Evolutionary conservation across 768 basidiomycete genomes (phyloP).

Genomic region (Hygrocybe punicea): DNA sequence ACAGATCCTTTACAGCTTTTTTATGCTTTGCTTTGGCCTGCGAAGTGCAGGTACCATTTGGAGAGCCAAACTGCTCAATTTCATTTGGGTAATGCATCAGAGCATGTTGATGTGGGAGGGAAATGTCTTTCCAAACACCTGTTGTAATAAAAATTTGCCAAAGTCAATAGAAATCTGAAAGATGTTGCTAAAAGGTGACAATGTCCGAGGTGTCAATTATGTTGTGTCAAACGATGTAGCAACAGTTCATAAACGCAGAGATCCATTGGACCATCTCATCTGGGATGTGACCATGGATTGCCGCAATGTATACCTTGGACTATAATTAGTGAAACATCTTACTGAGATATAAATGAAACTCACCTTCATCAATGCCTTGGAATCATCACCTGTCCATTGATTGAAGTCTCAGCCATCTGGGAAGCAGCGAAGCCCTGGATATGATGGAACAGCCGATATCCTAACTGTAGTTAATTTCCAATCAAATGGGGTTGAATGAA

Average conservation of each 20-base stretch:
- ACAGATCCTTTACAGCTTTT: slow-evolving; percentile 33
- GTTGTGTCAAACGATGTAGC: neutral
- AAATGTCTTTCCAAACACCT: neutral
- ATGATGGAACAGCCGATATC: too few species aligned
- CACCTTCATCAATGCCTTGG: slow-evolving; percentile 10
- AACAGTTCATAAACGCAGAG: neutral
- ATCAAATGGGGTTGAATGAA: too few species aligned
- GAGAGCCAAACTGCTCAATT: slow-evolving; percentile 18
- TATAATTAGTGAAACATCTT: neutral
- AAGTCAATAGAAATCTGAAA: neutral
- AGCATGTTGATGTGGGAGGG: neutral
- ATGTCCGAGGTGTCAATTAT: neutral
- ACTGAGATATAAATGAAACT: too few species aligned
- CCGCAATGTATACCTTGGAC: slow-evolving; percentile 28
- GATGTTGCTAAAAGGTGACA: neutral
- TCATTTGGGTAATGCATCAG: neutral
- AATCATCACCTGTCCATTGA: slow-evolving; percentile 9
- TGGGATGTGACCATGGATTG: slow-evolving; percentile 14
- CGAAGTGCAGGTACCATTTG: slow-evolving; percentile 30
- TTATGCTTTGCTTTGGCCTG: slow-evolving; percentile 35
- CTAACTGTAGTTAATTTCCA: too few species aligned
- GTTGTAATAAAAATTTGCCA: neutral
- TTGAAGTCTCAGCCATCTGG: too few species aligned
- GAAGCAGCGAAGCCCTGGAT: too few species aligned
- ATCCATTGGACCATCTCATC: neutral